Base-by-base conservation (phyloP, 179 eudicot genomes). In the Spinacia oleracea region DNA sequence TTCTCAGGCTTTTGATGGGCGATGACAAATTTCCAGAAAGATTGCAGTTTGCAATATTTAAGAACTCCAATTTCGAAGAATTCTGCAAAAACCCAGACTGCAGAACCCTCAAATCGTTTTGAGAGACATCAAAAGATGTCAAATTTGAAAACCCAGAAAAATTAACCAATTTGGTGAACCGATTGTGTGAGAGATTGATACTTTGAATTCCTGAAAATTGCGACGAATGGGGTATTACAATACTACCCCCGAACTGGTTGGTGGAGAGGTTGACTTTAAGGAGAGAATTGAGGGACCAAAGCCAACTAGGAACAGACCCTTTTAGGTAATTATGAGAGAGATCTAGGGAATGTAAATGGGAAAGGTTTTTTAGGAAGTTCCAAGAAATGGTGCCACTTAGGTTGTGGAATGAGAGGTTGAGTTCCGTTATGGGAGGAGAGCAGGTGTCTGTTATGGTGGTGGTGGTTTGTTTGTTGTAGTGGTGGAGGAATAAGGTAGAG, bases 341-440 rank as follows among this genome's bases (percentile, higher is more conserved):
- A 79, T 93, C 96, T 10, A 96, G 32, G 35, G 83, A 31, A 7
- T 82, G 83, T 62, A 96, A 85, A 4, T 80, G 82, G 27, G 98
- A 34, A 18, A 96, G 76, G 83, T 91, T 89, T n/a, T 50, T 83
- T 23, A 96, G 79, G 81, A 65, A 89, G 3, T 75, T 81, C 99
- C 96, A 96, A n/a, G 96, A 87, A 48, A 93, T 56, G 34, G 84
- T 70, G 62, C 99, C 99, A 76, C 48, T 84, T 32, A 96, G 87
- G 69, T 90, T 89, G n/a, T 75, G 87, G 31, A 88, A 90, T 1
- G 96, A 66, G 81, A 96, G 88, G 35, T 81, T 83, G 3, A 92
- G 73, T 23, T 84, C 77, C 10, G 79, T 83, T 1, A 92, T 78
- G 40, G 80, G 82, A 18, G 84, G 59, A 31, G 88, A 73, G 71